These are phyloP conservation scores for Boletus tomentosulus DNA, from an alignment of 768 basidiomycete genomes.

Conservation along the genomic window DNA sequence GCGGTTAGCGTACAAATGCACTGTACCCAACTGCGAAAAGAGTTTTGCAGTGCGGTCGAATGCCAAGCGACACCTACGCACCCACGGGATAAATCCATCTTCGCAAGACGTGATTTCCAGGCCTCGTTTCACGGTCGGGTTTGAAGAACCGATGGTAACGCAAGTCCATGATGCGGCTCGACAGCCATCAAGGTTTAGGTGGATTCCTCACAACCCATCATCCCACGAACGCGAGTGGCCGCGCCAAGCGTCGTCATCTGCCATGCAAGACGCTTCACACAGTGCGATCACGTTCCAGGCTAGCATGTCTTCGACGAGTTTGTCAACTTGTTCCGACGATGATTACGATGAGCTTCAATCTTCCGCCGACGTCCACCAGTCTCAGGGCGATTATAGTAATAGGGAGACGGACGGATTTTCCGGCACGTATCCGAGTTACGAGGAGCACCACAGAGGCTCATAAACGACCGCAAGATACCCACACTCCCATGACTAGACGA, in stretches of 20 bases:
- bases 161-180: slow-evolving; percentile 38
- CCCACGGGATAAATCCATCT: slow-evolving; percentile 52
- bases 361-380: slow-evolving; percentile 28
- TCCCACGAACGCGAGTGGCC: slow-evolving; percentile 27
- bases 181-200: slow-evolving; percentile 35
- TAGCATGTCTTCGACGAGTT: slow-evolving; percentile 33
- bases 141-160: slow-evolving; percentile 44
- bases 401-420: slow-evolving; percentile 9
- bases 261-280: slow-evolving; percentile 17
- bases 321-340: slow-evolving; percentile 30
- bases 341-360: slow-evolving; percentile 35
- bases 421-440: slow-evolving; percentile 13
- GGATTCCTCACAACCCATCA: slow-evolving; percentile 40
- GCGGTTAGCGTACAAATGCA: slow-evolving; percentile 39
- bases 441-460: slow-evolving; percentile 1
- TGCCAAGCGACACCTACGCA: slow-evolving; percentile 74
- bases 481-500: neutral
- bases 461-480: neutral
- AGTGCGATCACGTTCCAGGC: slow-evolving; percentile 33
- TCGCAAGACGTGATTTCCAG: slow-evolving; percentile 15
- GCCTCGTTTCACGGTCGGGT: slow-evolving; percentile 37
- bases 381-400: slow-evolving; percentile 25
- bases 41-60: slow-evolving; percentile 78
- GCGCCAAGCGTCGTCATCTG: slow-evolving; percentile 7
- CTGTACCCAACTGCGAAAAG: slow-evolving; percentile 56